Percentiles rank a stretch among this genome's conserved stretches.
Evolutionary conservation across 2,329 filamentous ascomycete genomes (phyloP).

Genomic region (Hawksworthiomyces lignivorus): DNA sequence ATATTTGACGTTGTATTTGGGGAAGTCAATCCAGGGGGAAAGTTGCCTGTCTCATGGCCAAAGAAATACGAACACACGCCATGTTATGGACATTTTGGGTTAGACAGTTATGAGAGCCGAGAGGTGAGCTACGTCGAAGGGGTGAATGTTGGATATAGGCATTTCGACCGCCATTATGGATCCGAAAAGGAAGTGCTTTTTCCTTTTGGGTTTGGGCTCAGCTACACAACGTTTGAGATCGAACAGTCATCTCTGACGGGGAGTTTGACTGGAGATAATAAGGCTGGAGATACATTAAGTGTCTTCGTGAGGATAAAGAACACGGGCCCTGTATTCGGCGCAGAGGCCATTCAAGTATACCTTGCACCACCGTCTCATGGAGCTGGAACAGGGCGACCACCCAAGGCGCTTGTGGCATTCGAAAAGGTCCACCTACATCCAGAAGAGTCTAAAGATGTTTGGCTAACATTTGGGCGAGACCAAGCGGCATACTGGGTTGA

Average conservation of each 20-base stretch:
- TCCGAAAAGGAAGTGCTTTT: conserved; percentile 23
- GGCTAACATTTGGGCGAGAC: neutral
- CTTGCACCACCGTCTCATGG: conserved; percentile 25
- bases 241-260: conserved; percentile 24
- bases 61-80: conserved; percentile 56
- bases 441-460: neutral
- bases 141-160: conserved; percentile 64
- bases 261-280: neutral
- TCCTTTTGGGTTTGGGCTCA: conserved; percentile 21
- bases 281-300: no score
- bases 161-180: conserved; percentile 48
- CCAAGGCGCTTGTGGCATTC: conserved; percentile 50
- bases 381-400: conserved; percentile 29
- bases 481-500: conserved; percentile 9
- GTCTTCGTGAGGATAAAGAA: conserved; percentile 52
- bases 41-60: conserved; percentile 59
- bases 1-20: conserved; percentile 73
- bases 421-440: conserved; percentile 35
- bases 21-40: conserved; percentile 62
- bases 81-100: conserved; percentile 56
- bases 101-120: conserved; percentile 48
- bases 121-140: conserved; percentile 61
- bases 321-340: conserved; percentile 44
- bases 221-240: conserved; percentile 27
- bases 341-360: conserved; percentile 53